Evolutionary conservation across 805 yeast genomes (phyloP), one percentile per base, ranked within the genome.

Genomic region (Nakazawaea molendinolei): DNA sequence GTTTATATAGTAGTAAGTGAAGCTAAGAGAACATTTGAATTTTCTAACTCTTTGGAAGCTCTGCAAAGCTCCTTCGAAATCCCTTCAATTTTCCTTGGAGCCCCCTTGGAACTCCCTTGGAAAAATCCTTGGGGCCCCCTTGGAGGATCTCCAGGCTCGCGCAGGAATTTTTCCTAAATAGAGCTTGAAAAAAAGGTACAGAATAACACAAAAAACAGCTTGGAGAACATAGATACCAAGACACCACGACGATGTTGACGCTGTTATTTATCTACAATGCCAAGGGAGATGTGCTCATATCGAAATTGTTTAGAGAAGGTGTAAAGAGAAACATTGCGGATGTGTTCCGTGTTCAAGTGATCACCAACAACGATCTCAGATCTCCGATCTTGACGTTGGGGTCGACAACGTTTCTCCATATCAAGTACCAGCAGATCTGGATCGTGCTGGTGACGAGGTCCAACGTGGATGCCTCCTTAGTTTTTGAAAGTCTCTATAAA

Each of bases 331-430:
- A 82, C 37, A 77, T 89, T 15, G 67, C 92, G 13, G 97, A 89
- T 47, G 85, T 87, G 21, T 90, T 90, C 51, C 71, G 96, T n/a
- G 79, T 87, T 37, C 96, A 90, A 52, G 95, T 90, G 19, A 86
- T 90, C 28, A 67, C 84, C 36, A 71, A 79, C 39, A 65, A 72
- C 3, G 78, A 71, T 16, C 56, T 64, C 33, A 61, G 78, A 43
- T 72, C 86, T 0, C 90, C 92, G 0, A 68, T 83, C 1, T 61
- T 90, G 29, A 92, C 97, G 0, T 60, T 92, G 29, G 97, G 97
- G 1, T 85, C 95, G 0, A 92, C 97, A 0, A 81, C 95, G 0
- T 92, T 90, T 52, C 69, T 86, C 36, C 89, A 86, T 51, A 78
- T 85, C 32, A 74, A 74, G 44, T 64, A 70, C 20, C 67, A 67